Percentiles rank a stretch among this genome's conserved stretches.
Evolutionary conservation across 164 flowering plant species (phyloP).

Genomic region (Dillenia suffruticosa): DNA sequence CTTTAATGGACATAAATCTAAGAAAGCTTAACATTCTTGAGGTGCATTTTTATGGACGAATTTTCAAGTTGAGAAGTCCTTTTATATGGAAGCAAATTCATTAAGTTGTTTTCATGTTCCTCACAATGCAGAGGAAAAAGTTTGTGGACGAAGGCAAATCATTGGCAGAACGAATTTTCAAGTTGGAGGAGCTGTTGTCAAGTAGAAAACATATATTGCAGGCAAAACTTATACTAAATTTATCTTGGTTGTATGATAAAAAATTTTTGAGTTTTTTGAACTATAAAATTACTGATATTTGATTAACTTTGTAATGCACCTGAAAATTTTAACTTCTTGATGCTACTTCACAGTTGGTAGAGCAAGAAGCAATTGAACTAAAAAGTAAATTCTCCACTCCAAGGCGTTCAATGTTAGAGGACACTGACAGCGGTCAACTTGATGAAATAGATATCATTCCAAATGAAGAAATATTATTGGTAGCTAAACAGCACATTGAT

Average conservation of each 20-base stretch:
- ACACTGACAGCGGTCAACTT: conserved; percentile 68
- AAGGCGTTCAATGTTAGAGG: conserved; percentile 85
- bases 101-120: not conserved
- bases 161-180: conserved; percentile 64
- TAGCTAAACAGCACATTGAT: conserved; percentile 13
- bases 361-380: conserved; percentile 85
- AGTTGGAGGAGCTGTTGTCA: conserved; percentile 73
- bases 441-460: conserved; percentile 96
- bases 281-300: too few relatives aligned
- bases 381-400: conserved; percentile 78
- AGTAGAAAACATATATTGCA: conserved; percentile 65
- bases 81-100: too few relatives aligned
- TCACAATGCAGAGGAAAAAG: conserved; percentile 60
- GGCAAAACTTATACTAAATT: conserved; percentile 32
- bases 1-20: conserved; percentile 78
- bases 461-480: conserved; percentile 94
- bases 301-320: too few relatives aligned
- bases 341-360: conserved; percentile 51
- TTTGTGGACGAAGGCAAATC: conserved; percentile 65
- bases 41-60: conserved; percentile 29
- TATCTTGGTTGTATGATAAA: not conserved
- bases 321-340: not conserved
- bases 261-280: not conserved
- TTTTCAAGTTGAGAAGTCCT: too few relatives aligned
- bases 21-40: conserved; percentile 80